phyloP scores from a whole-genome alignment of 2,329 filamentous ascomycete genomes.

The Rachicladosporium sp. region DNA sequence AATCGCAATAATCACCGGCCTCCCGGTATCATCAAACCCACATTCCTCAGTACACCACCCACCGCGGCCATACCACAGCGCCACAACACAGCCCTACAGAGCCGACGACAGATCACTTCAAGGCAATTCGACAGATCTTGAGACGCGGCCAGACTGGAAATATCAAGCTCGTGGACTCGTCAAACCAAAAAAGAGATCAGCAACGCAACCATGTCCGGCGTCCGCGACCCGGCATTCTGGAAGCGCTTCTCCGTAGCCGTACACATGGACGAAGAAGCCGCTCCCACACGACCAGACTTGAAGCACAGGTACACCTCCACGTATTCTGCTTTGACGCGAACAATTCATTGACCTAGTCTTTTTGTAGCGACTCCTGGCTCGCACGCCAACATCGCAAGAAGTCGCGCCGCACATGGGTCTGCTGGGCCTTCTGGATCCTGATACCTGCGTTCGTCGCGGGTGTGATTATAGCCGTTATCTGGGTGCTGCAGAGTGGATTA shows the following conservation, averaged over 20 bases:
- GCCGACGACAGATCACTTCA: no score
- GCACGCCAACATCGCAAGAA: slow-evolving; percentile 37
- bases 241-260: slow-evolving; percentile 47
- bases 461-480: slow-evolving; percentile 34
- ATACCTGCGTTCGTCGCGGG: slow-evolving; percentile 34
- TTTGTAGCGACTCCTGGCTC: slow-evolving; percentile 42
- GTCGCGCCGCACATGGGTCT: slow-evolving; percentile 34
- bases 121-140: no score
- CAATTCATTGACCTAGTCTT: background rate
- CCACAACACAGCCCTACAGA: no score
- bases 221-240: slow-evolving; percentile 49
- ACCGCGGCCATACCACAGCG: no score
- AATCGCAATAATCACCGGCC: no score
- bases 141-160: no score
- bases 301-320: slow-evolving; percentile 2
- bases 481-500: slow-evolving; percentile 24
- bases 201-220: slow-evolving; percentile 31
- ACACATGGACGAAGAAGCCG: slow-evolving; percentile 40
- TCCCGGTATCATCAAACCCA: no score
- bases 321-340: background rate
- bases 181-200: background rate
- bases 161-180: background rate
- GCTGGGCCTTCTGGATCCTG: slow-evolving; percentile 35
- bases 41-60: no score
- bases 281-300: background rate